Conservation (phyloP, 2,329 filamentous ascomycete species). For the Salinomyces thailandicus region DNA sequence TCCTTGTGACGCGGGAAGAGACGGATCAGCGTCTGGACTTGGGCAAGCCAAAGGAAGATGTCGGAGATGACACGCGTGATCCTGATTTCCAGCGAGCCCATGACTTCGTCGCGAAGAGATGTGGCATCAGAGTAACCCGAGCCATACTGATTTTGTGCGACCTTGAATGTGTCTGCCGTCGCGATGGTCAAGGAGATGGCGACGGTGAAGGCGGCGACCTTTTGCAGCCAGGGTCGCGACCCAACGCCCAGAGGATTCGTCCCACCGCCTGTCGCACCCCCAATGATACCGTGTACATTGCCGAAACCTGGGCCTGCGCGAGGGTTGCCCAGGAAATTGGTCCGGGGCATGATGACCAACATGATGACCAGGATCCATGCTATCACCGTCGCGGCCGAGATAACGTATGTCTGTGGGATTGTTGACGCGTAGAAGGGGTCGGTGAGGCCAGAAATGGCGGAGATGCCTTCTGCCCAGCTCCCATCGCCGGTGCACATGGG, state of each 20-base stretch:
- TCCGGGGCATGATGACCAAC: conserved; percentile 87
- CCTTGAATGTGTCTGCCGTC: conserved; percentile 78
- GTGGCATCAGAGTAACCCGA: conserved; percentile 70
- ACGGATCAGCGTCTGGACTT: conserved; percentile 91
- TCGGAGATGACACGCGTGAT: conserved; percentile 88
- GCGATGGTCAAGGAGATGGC: conserved; percentile 85
- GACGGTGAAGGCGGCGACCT: conserved; percentile 52
- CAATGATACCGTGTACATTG: conserved; percentile 75
- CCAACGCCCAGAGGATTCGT: conserved; percentile 70
- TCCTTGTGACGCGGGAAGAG: conserved; percentile 93
- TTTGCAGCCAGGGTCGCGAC: conserved; percentile 84
- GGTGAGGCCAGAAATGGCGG: conserved; percentile 31
- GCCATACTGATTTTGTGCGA: conserved; percentile 71
- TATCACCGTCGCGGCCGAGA: conserved; percentile 81
- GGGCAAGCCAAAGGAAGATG: conserved; percentile 92
- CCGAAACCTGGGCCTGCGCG: conserved; percentile 35
- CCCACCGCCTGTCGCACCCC: conserved; percentile 55
- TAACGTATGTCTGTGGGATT: conserved; percentile 84
- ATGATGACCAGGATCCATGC: conserved; percentile 89
- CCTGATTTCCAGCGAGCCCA: conserved; percentile 76
- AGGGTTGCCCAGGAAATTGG: conserved; percentile 72
- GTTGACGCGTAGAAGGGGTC: conserved; percentile 92
- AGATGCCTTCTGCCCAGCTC: conserved; percentile 1
- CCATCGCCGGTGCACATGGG: conserved; percentile 41
- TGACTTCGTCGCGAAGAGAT: conserved; percentile 64